Evolutionary conservation across 2,329 filamentous ascomycete genomes (phyloP).

Genomic region (Aspergillus melleus): DNA sequence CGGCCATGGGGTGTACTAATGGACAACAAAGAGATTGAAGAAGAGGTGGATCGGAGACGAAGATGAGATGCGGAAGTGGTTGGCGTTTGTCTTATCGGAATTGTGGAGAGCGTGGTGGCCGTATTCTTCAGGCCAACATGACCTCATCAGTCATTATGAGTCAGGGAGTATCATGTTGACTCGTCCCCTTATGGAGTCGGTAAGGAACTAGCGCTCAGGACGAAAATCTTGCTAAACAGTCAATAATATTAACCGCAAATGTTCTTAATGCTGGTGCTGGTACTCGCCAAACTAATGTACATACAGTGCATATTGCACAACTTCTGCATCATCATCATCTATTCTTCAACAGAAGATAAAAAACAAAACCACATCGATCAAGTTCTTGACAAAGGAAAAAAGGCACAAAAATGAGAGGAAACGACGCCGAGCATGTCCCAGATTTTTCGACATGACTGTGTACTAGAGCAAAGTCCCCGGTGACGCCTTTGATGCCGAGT

Average conservation of each 20-base stretch:
- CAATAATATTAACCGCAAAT: background rate
- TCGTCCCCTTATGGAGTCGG: background rate
- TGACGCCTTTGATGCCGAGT: conserved; percentile 29
- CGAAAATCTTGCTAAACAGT: background rate
- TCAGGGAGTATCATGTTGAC: background rate
- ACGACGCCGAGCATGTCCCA: conserved; percentile 21
- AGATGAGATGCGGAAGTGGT: background rate
- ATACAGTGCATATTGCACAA: conserved; percentile 17
- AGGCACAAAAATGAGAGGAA: conserved; percentile 16
- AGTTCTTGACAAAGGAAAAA: conserved; percentile 18
- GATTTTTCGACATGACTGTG: conserved; percentile 20
- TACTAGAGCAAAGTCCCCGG: conserved; percentile 19
- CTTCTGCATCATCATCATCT: conserved; percentile 17
- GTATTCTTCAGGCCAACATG: conserved; percentile 13
- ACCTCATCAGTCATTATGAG: conserved; percentile 1
- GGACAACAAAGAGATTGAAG: background rate
- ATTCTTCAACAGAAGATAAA: conserved; percentile 15
- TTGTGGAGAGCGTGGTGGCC: conserved; percentile 6
- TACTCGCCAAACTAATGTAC: conserved; percentile 22
- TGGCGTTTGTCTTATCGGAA: background rate
- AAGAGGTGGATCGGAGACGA: conserved; percentile 5
- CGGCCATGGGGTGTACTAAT: conserved; percentile 27
- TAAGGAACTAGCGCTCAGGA: no score
- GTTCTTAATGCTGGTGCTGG: background rate
- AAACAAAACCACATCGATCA: conserved; percentile 11